These are phyloP conservation scores for Rhododendron ovatum DNA, from an alignment of 148 eudicot species.

Conservation along the genomic window DNA sequence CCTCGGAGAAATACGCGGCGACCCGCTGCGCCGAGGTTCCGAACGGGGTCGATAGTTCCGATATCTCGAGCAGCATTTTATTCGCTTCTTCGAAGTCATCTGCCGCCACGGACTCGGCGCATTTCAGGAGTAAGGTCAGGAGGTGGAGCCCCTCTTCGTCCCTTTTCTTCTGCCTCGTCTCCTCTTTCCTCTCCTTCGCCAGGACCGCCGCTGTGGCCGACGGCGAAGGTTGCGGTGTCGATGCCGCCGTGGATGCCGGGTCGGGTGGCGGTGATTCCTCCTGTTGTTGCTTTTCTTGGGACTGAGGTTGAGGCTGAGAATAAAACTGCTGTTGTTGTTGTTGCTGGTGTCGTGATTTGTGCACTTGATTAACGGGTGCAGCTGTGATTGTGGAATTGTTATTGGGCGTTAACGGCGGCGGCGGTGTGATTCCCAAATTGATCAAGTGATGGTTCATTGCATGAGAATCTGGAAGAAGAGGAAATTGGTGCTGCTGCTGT, in stretches of 20 bases:
- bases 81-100: slow-evolving; percentile 71
- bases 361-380: slow-evolving; percentile 5
- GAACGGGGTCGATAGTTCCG: slow-evolving; percentile 77
- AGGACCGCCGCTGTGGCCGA: slow-evolving; percentile 9
- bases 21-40: slow-evolving; percentile 94
- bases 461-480: background rate
- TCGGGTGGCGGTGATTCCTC: background rate
- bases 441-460: slow-evolving; percentile 12
- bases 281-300: slow-evolving; percentile 11
- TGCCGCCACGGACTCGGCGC: slow-evolving; percentile 79
- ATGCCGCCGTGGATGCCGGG: background rate
- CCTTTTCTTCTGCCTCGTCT: slow-evolving; percentile 38
- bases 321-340: slow-evolving; percentile 5
- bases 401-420: background rate
- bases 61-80: slow-evolving; percentile 70
- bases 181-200: slow-evolving; percentile 42
- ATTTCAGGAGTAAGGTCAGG: slow-evolving; percentile 71
- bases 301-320: slow-evolving; percentile 2
- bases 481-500: background rate
- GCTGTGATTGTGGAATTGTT: background rate
- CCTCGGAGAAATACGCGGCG: slow-evolving; percentile 94
- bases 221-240: background rate
- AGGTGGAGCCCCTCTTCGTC: slow-evolving; percentile 88
- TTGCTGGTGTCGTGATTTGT: slow-evolving; percentile 2
- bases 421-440: slow-evolving; percentile 17